A percentile compares a stretch with the other conserved stretches of the same genome.
Conservation (phyloP, 2,329 filamentous ascomycete genomes). For the Aspergillus novofumigatus region DNA sequence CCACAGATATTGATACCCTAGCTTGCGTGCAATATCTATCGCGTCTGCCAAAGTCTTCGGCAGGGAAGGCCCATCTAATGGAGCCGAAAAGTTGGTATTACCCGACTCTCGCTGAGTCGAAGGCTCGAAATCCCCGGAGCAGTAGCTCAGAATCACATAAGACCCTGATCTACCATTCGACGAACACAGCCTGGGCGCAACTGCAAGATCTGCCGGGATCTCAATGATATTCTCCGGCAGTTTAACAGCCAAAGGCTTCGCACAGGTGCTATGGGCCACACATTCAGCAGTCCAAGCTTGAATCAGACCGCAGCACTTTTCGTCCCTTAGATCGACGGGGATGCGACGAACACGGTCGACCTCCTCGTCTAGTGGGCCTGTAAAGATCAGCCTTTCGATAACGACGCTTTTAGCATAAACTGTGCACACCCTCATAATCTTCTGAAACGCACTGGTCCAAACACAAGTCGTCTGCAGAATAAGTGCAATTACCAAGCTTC, state of each 20-base stretch:
- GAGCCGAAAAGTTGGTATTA: background rate
- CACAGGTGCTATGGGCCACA: background rate
- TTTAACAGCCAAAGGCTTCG: background rate
- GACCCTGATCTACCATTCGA: background rate
- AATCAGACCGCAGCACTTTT: background rate
- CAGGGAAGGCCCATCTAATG: background rate
- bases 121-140: background rate
- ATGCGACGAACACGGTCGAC: background rate
- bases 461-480: background rate
- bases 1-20: background rate
- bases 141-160: background rate
- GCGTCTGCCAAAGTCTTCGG: background rate
- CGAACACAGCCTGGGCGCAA: background rate
- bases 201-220: background rate
- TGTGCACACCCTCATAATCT: background rate
- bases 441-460: background rate
- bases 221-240: background rate
- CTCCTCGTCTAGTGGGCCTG: background rate
- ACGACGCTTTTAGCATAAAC: background rate
- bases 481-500: background rate
- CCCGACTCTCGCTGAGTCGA: background rate
- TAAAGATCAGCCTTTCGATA: background rate
- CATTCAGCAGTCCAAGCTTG: background rate
- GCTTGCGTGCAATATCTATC: background rate
- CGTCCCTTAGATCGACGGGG: background rate